Base-by-base conservation (phyloP, 768 basidiomycete species). In the Amanita jacksonii region DNA sequence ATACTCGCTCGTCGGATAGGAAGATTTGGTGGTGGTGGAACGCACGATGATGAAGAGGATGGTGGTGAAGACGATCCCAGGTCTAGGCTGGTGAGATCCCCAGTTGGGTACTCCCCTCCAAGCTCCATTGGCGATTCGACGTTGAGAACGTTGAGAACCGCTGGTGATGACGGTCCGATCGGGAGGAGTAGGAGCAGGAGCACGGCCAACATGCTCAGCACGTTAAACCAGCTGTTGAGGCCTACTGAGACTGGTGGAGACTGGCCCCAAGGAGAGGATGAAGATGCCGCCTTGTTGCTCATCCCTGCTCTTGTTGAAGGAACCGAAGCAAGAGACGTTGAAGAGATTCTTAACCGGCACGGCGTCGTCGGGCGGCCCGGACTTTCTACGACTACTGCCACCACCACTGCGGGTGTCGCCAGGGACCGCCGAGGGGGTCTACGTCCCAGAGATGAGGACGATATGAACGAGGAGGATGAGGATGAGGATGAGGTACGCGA, bases 121-220 rank as follows among this genome's bases (percentile, higher is more conserved):
- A 62, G 61, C 27, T 65, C 62, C 16, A 68, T 69, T 32, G 67
- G 66, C 0, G 69, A 70, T 43, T 70, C 69, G 18, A 70, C 69
- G 5, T 70, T 67, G 67, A 59, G 67, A 30, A 64, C 69, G 1
- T 51, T 70, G 7, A 52, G 53, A 18, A 58, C 55, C 47, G 50
- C 50, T 33, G 36, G 43, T 30, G 54, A 53, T 18, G 51, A 53
- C 41, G 52, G 57, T n/a, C 44, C 41, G 41, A 7, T 42, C 37
- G 32, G 48, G 23, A 39, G 42, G 33, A 22, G 54, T 41, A 18
- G 41, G 19, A 28, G 27, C 27, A 12, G 7, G 12, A 12, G 7
- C 6, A 12, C 27, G n/a, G n/a, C n/a, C n/a, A n/a, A n/a, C 27
- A 28, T 28, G 27, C 22, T 42, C 30, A 33, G 28, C 12, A 20